Base-by-base conservation (phyloP, 164 flowering plant species). In the Cinnamomum chago region DNA sequence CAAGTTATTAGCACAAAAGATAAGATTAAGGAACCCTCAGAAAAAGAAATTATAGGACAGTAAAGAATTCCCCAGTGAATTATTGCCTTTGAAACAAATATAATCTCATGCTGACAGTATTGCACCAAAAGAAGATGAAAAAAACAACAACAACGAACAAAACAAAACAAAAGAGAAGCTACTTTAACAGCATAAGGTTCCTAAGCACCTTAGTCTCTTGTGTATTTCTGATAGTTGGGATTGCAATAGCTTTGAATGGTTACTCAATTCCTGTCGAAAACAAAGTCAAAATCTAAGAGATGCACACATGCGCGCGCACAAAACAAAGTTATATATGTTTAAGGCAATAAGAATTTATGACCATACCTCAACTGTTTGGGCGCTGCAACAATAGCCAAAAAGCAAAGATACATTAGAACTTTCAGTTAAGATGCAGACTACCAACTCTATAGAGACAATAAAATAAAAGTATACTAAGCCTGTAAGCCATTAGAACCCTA, bases 221-320 rank as follows among this genome's bases (percentile, higher is more conserved):
- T 87, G 87, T 76, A 84, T 73, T 74, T 90, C 94, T 51, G 88
- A 77, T 25, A 94, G 81, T 82, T 84, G 90, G 69, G 82, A 71
- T 77, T 85, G 90, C 78, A 94, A 67, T 72, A 85, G 51, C 79
- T 74, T 82, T 20, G 83, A 82, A 80, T 88, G 91, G 76, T 86
- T 83, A 68, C 81, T 73, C 82, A 94, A 71, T 55, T 90, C 95
- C 97, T 92, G 85, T 64, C 50, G 68, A 62, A 79, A 35, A 22
- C n/a, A 55, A 55, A 55, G n/a, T 17, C n/a, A 55, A 17, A 15
- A 55, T 20, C 60, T 55, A 55, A 55, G 5, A 20, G 17, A 55
- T 55, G 60, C 17, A 55, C n/a, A 55, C n/a, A 55, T 55, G 40
- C 20, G 5, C 6, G 3, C 5, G 50, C 28, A 5, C 50, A 27